These are phyloP conservation scores for Colletotrichum abscissum DNA, from an alignment of 2,329 filamentous ascomycete genomes.

Conservation along the genomic window DNA sequence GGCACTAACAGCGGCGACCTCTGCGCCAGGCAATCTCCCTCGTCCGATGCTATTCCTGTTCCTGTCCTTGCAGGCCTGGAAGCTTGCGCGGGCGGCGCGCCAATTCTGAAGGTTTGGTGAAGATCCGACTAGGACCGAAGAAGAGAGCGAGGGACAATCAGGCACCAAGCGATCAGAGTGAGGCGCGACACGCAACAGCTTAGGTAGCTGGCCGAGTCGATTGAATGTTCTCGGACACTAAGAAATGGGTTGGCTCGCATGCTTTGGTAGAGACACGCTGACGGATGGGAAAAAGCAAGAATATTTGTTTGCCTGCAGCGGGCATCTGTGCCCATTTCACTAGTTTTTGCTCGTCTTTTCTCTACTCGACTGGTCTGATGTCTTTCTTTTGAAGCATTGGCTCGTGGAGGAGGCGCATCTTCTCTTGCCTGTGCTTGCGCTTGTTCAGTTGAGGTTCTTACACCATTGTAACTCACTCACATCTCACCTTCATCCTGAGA, in stretches of 20 bases:
- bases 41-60: constrained; percentile 22
- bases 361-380: not conserved
- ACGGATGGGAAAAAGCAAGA: not conserved
- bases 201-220: not conserved
- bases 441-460: not conserved
- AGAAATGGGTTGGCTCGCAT: not conserved
- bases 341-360: not conserved
- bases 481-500: not conserved
- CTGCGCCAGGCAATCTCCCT: constrained; percentile 13
- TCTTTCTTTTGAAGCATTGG: not conserved
- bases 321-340: not conserved
- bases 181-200: not conserved
- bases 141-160: not conserved
- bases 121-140: not conserved
- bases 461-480: not conserved
- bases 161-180: not conserved
- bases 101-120: not conserved
- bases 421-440: not conserved
- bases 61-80: not conserved
- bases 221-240: not conserved
- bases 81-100: not conserved
- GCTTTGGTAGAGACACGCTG: not conserved
- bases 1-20: constrained; percentile 19
- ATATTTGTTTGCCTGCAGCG: not conserved
- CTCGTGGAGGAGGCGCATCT: not conserved